These are phyloP conservation scores for Rhodotorula sp. DNA, from an alignment of 1,284 basidiomycete genomes.

Conservation along the genomic window DNA sequence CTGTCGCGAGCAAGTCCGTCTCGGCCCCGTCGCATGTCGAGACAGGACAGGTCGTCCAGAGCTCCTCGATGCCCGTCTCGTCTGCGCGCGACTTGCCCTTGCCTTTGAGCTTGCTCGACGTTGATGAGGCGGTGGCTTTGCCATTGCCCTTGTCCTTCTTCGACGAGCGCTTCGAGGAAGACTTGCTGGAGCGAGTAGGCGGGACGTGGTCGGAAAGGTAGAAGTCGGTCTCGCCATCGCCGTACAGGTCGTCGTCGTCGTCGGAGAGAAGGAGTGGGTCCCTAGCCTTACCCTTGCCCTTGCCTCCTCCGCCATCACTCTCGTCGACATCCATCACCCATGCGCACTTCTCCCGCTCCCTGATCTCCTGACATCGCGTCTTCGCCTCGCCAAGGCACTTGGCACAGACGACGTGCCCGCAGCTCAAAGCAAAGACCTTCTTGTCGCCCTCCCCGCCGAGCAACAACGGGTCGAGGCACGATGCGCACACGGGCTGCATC, in stretches of 20 bases:
- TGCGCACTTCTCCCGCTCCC: conserved; percentile 13
- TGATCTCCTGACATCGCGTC: conserved; percentile 15
- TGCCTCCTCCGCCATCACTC: not conserved
- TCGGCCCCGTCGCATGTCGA: conserved; percentile 13
- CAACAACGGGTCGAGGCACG: conserved; percentile 25
- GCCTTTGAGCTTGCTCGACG: conserved; percentile 9
- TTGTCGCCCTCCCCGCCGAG: conserved; percentile 17
- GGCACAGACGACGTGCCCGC: conserved; percentile 39
- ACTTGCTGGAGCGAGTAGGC: too few species aligned
- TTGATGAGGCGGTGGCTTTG: not conserved
- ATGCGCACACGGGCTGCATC: conserved; percentile 31
- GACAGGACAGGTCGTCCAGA: conserved; percentile 38
- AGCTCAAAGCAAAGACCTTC: conserved; percentile 22
- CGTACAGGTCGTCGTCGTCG: too few species aligned
- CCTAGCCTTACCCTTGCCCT: not conserved
- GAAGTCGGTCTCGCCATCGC: too few species aligned
- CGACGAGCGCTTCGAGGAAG: too few species aligned
- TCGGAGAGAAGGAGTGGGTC: too few species aligned
- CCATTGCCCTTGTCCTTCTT: conserved; percentile 10
- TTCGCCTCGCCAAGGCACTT: conserved; percentile 24
- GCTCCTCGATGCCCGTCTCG: conserved; percentile 32
- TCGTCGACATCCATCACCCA: conserved; percentile 1
- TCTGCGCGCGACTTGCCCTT: conserved; percentile 19
- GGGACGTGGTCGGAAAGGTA: too few species aligned
- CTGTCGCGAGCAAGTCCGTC: conserved; percentile 22